These are phyloP conservation scores for Furcasterigmium furcatum DNA, from an alignment of 2,329 filamentous ascomycete genomes.

Conservation along the genomic window DNA sequence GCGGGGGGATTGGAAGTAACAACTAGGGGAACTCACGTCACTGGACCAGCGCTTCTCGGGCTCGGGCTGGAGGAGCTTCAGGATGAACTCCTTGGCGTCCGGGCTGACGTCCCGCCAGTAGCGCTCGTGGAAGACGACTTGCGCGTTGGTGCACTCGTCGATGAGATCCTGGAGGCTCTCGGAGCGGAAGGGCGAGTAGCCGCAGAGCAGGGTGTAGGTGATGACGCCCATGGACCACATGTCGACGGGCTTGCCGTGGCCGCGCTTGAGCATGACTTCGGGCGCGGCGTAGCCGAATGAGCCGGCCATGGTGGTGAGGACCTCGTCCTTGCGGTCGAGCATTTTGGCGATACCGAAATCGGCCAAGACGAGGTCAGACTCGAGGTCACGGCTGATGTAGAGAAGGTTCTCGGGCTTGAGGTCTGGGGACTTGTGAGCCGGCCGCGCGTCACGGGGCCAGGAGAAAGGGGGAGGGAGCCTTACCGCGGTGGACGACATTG, in stretches of 20 bases:
- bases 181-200: conserved; percentile 95
- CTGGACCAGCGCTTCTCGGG: conserved; percentile 76
- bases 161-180: conserved; percentile 92
- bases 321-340: conserved; percentile 84
- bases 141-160: conserved; percentile 81
- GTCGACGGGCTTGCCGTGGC: conserved; percentile 96
- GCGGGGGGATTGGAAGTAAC: conserved; percentile 2
- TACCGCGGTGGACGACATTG: conserved; percentile 94
- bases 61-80: conserved; percentile 73
- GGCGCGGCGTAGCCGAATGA: conserved; percentile 97
- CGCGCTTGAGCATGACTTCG: conserved; percentile 96
- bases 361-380: conserved; percentile 87
- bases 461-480: conserved; percentile 9
- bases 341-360: conserved; percentile 99
- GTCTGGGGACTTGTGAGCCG: conserved; percentile 51
- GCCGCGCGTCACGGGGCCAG: background rate
- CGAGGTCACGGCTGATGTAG: conserved; percentile 73
- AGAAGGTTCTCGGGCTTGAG: conserved; percentile 97
- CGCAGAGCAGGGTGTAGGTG: conserved; percentile 95
- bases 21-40: conserved; percentile 48
- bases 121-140: conserved; percentile 91
- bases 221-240: conserved; percentile 99
- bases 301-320: conserved; percentile 96
- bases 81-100: conserved; percentile 94
- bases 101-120: conserved; percentile 98